These are phyloP conservation scores for Rhododendron kiyosumense DNA, from an alignment of 148 eudicot genomes.

Conservation along the genomic window DNA sequence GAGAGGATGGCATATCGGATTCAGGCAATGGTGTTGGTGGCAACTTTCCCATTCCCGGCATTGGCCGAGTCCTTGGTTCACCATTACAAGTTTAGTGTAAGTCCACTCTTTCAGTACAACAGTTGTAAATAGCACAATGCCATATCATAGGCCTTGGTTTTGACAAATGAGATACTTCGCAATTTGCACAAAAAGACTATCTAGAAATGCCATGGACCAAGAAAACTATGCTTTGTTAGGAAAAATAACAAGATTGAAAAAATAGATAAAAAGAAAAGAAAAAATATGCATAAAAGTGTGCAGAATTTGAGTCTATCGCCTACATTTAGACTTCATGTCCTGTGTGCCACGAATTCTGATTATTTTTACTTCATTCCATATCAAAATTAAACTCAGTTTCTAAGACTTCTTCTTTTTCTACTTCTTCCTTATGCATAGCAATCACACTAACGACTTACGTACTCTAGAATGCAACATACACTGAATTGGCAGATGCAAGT, in stretches of 20 bases:
- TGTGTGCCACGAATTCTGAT: too few species aligned
- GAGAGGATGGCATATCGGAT: slow-evolving; percentile 23
- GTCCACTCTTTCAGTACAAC: not conserved
- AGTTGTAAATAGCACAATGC: not conserved
- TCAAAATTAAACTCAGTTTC: not conserved
- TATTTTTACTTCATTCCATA: too few species aligned
- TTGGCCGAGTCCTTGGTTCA: slow-evolving; percentile 44
- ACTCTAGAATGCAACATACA: not conserved
- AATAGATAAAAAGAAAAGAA: too few species aligned
- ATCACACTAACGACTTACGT: not conserved
- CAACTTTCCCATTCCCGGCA: slow-evolving; percentile 30
- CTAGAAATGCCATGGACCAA: not conserved
- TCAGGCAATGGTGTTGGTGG: slow-evolving; percentile 20
- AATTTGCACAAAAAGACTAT: not conserved
- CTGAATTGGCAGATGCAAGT: not conserved
- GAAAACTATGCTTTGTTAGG: too few species aligned
- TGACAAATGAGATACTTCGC: not conserved
- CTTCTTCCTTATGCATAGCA: not conserved
- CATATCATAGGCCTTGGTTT: not conserved
- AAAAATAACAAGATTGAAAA: too few species aligned
- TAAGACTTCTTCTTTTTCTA: too few species aligned
- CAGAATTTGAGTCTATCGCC: not conserved
- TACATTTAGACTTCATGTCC: too few species aligned
- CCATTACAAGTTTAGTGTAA: slow-evolving; percentile 65
- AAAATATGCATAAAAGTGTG: not conserved